Evolutionary conservation across 441 rosid genomes (phyloP).

Genomic region (Erodium trifolium): DNA sequence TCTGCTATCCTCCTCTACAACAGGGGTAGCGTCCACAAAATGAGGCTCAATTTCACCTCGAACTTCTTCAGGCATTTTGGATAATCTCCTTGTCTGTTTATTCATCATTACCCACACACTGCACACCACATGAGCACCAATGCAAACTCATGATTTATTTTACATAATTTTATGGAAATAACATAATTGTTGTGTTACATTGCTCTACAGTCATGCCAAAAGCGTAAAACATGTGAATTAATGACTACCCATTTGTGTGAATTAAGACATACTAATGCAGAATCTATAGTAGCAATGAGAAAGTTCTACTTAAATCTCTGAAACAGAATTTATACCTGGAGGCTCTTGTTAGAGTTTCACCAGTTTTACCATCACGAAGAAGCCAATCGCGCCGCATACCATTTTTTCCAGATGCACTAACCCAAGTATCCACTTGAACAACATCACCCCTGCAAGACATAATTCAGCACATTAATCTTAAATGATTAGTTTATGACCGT

Average conservation of each 20-base stretch:
- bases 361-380: slow-evolving; percentile 61
- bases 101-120: slow-evolving; percentile 99
- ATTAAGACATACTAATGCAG: not conserved
- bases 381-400: slow-evolving; percentile 99
- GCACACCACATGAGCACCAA: slow-evolving; percentile 16
- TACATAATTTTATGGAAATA: too few relatives aligned
- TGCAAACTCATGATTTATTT: too few relatives aligned
- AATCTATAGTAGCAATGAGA: not conserved
- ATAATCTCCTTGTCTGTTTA: slow-evolving; percentile 82
- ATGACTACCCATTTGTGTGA: not conserved
- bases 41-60: slow-evolving; percentile 75
- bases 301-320: not conserved
- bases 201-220: not conserved
- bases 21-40: slow-evolving; percentile 57
- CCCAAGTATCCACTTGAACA: slow-evolving; percentile 89
- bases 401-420: slow-evolving; percentile 79
- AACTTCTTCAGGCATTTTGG: slow-evolving; percentile 91
- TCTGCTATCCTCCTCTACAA: slow-evolving; percentile 71
- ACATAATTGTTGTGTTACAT: not conserved
- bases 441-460: slow-evolving; percentile 77
- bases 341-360: slow-evolving; percentile 78
- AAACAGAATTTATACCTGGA: slow-evolving; percentile 48
- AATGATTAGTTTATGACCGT: not conserved
- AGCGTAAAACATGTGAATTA: not conserved
- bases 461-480: slow-evolving; percentile 14